A percentile compares a stretch with the other conserved stretches of the same genome.
phyloP scores from a whole-genome alignment of 768 basidiomycete genomes.

The Russula emetica region DNA sequence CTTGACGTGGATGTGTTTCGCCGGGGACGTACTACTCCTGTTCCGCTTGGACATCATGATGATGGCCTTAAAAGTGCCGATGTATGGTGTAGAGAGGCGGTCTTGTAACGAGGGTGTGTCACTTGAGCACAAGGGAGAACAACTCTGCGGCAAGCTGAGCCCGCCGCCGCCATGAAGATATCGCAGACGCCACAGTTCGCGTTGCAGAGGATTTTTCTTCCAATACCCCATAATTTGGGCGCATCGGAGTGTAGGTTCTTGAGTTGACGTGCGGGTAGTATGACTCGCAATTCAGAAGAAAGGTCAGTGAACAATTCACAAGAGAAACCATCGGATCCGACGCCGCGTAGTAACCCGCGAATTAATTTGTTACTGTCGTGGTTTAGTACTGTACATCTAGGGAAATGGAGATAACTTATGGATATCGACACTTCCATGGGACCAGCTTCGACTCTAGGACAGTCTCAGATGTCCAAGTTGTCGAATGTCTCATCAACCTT shows the following conservation, averaged over 20 bases:
- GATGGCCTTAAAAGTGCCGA: not conserved
- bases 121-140: not conserved
- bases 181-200: not conserved
- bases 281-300: not conserved
- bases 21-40: not conserved
- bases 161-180: not conserved
- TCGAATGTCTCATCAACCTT: not conserved
- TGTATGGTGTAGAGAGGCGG: not conserved
- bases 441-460: not conserved
- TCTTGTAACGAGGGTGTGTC: not conserved
- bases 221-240: not conserved
- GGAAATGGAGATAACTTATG: not conserved
- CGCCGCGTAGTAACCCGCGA: not conserved
- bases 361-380: not conserved
- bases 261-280: not conserved
- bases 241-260: not conserved
- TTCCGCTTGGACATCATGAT: not conserved
- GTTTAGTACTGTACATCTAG: not conserved
- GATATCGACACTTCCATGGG: not conserved
- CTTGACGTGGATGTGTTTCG: not conserved
- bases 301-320: not conserved
- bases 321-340: not conserved
- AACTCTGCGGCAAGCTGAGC: not conserved
- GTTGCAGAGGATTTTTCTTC: not conserved
- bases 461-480: not conserved